These are phyloP conservation scores for Saccharomycopsis microspora DNA, from an alignment of 805 yeast genomes.

Conservation along the genomic window DNA sequence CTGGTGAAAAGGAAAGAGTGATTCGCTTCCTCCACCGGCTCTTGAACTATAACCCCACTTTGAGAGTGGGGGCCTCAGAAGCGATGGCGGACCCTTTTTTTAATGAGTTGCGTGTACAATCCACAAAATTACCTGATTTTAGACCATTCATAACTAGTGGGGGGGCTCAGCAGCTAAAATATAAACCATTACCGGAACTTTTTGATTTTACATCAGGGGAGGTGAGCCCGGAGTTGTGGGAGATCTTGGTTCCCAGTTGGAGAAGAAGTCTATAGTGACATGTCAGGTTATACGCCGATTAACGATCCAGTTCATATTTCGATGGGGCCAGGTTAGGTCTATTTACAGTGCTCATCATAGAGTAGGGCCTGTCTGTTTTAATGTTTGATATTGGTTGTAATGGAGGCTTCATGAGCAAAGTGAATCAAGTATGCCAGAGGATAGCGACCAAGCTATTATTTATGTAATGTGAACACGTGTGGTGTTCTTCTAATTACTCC, in stretches of 20 bases:
- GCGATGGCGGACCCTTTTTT: slow-evolving; percentile 44
- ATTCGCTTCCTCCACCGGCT: slow-evolving; percentile 44
- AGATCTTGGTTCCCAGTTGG: slow-evolving; percentile 25
- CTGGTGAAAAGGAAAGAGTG: slow-evolving; percentile 24
- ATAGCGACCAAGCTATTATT: too few species aligned
- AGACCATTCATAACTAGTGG: slow-evolving; percentile 6
- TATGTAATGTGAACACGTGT: too few species aligned
- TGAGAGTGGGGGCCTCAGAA: slow-evolving; percentile 47
- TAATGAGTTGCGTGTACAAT: slow-evolving; percentile 34
- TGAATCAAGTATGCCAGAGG: too few species aligned
- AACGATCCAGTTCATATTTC: too few species aligned
- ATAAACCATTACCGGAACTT: slow-evolving; percentile 27
- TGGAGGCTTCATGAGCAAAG: too few species aligned
- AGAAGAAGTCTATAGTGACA: background rate
- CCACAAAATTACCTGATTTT: slow-evolving; percentile 13
- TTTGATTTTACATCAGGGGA: slow-evolving; percentile 37
- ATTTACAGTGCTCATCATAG: too few species aligned
- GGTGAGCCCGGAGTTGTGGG: slow-evolving; percentile 26
- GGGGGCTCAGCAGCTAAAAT: slow-evolving; percentile 2
- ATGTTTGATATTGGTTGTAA: too few species aligned
- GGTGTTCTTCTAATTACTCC: too few species aligned
- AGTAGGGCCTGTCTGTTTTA: too few species aligned
- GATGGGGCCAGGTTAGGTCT: too few species aligned
- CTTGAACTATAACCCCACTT: slow-evolving; percentile 58
- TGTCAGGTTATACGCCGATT: too few species aligned